Evolutionary conservation across 2,329 filamentous ascomycete genomes (phyloP), one percentile per base, ranked within the genome.

Genomic region (Aspergillus sp.): DNA sequence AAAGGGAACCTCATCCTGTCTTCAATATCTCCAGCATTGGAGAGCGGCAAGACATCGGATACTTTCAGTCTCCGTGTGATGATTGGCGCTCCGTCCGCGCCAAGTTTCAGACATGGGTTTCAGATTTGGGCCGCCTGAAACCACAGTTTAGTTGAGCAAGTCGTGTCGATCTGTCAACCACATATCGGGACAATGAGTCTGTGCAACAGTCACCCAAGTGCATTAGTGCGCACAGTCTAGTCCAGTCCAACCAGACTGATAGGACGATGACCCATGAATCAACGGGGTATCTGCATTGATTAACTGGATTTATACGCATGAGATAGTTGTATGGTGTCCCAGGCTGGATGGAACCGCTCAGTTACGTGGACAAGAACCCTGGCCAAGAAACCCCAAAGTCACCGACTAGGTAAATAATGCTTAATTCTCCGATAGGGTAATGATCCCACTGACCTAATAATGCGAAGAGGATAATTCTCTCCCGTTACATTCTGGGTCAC

Each of bases 331-430:
- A 30, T 4, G 26, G 26, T 30, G 10, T 11, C 3, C 26, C 24
- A 8, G 8, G 26, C 26, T 30, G 11, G 35, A 38, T 7, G 4
- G 14, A 42, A 17, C 19, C 17, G 19, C 8, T 11, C 40, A 17
- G 13, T 42, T 42, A 14, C 40, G 40, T 42, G 40, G 40, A 20
- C 40, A 30, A 8, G 19, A 45, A 33, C 32, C 43, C 33, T 43
- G 43, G 53, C 57, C 53, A 58, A 60, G 56, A 56, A 49, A 43
- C 44, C 45, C 38, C 45, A 51, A 33, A 41, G 26, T 33, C 42
- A 40, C 45, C 56, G 55, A 47, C 41, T 48, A 54, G 51, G 56
- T 55, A 60, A 53, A 58, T 52, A 60, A 56, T 56, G 59, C 57
- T 59, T 58, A 49, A 55, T 55, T 53, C 41, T 17, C 36, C 52